phyloP scores from a whole-genome alignment of 2,329 filamentous ascomycete species.

The Fusarium falciforme region DNA sequence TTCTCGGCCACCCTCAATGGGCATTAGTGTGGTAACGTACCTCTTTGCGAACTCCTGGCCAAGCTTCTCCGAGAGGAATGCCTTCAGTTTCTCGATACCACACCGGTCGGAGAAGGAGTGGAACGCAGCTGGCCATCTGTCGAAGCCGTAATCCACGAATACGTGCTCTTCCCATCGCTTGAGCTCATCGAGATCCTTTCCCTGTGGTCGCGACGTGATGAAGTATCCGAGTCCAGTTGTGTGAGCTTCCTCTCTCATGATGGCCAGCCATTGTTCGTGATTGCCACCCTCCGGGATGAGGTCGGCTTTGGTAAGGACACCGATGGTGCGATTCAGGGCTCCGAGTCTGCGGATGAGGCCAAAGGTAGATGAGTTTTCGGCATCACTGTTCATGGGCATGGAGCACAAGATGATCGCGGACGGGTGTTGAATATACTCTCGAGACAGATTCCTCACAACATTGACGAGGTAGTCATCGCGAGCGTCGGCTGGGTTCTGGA shows the following conservation, averaged over 20 bases:
- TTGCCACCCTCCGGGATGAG: conserved; percentile 66
- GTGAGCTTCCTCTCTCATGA: conserved; percentile 72
- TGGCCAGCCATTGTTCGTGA: conserved; percentile 67
- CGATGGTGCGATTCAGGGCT: conserved; percentile 71
- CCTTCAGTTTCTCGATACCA: conserved; percentile 64
- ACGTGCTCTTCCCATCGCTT: conserved; percentile 63
- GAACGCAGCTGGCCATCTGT: conserved; percentile 63
- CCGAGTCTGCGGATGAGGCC: conserved; percentile 68
- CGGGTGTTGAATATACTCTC: conserved; percentile 74
- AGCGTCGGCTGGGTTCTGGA: conserved; percentile 73
- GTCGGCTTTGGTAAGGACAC: conserved; percentile 89
- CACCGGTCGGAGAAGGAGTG: conserved; percentile 59
- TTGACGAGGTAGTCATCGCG: conserved; percentile 76
- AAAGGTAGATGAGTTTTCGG: conserved; percentile 79
- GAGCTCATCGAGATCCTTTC: conserved; percentile 64
- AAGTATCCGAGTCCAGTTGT: conserved; percentile 80
- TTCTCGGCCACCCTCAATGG: conserved; percentile 10
- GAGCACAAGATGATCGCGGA: conserved; percentile 83
- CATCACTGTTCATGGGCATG: conserved; percentile 81
- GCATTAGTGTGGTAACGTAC: conserved; percentile 43
- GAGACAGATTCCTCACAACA: conserved; percentile 78
- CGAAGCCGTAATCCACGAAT: conserved; percentile 55
- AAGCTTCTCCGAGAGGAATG: conserved; percentile 64
- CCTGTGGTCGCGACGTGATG: conserved; percentile 76
- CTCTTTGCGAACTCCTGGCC: conserved; percentile 65